Evolutionary conservation across 2,329 filamentous ascomycete species (phyloP).

Genomic region (Chaetomium strumarium): DNA sequence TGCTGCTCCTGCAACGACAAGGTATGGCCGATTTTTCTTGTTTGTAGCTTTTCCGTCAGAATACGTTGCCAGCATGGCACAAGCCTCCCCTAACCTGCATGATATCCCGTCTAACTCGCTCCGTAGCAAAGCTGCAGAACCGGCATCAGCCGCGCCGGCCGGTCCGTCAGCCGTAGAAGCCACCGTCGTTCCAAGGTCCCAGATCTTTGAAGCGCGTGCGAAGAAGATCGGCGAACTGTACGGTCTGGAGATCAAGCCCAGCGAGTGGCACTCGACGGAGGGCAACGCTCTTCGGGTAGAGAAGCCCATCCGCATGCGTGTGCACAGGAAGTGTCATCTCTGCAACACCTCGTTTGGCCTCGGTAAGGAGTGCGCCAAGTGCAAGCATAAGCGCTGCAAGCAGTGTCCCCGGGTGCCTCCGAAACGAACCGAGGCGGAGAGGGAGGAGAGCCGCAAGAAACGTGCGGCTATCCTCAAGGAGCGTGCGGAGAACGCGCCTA

Average conservation of each 20-base stretch:
- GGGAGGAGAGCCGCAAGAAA: slow-evolving; percentile 46
- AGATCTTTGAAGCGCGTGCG: slow-evolving; percentile 51
- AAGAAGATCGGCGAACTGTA: slow-evolving; percentile 51
- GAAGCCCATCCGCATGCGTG: slow-evolving; percentile 71
- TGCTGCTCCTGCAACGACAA: slow-evolving; percentile 13
- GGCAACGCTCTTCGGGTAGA: slow-evolving; percentile 59
- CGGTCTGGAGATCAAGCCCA: slow-evolving; percentile 49
- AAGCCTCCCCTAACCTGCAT: not conserved
- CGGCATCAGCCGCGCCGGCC: slow-evolving; percentile 6
- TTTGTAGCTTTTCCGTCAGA: not conserved
- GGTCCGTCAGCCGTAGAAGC: slow-evolving; percentile 19
- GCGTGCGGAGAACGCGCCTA: slow-evolving; percentile 51
- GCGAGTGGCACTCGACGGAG: slow-evolving; percentile 47
- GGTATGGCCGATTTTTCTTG: slow-evolving; percentile 12
- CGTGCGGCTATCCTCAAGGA: slow-evolving; percentile 47
- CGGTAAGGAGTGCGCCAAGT: slow-evolving; percentile 68
- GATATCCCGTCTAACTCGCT: slow-evolving; percentile 1
- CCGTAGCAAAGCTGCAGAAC: slow-evolving; percentile 12
- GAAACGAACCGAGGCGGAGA: slow-evolving; percentile 54
- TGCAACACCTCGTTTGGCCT: slow-evolving; percentile 70
- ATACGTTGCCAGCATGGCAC: not conserved
- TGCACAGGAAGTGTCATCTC: slow-evolving; percentile 73
- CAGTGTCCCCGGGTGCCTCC: slow-evolving; percentile 71
- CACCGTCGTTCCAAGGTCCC: slow-evolving; percentile 39
- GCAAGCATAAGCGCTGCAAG: slow-evolving; percentile 74